Evolutionary conservation across 2,329 filamentous ascomycete genomes (phyloP).

Genomic region (Phaeomoniella chlamydospora): DNA sequence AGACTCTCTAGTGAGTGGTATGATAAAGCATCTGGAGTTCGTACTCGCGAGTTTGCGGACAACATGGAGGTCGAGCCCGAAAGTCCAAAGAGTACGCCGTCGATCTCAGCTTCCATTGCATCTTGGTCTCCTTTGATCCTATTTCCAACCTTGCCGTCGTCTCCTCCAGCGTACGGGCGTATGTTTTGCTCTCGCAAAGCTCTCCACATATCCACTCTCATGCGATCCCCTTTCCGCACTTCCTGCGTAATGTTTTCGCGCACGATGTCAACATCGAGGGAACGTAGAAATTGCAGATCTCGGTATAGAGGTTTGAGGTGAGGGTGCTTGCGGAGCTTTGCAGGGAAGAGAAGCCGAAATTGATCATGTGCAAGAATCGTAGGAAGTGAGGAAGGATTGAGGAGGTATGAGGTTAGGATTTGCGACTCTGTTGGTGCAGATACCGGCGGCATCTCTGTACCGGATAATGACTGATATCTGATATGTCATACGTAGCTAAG

Average conservation of each 20-base stretch:
- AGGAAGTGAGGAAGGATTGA: slow-evolving; percentile 60
- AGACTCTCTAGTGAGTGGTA: slow-evolving; percentile 50
- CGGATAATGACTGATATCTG: no score
- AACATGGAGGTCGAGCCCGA: not conserved
- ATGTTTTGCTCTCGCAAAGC: slow-evolving; percentile 5
- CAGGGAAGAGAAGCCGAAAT: slow-evolving; percentile 66
- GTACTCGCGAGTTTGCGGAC: not conserved
- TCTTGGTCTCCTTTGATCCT: slow-evolving; percentile 22
- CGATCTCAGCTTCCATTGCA: not conserved
- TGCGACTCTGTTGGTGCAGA: slow-evolving; percentile 56
- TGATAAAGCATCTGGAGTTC: not conserved
- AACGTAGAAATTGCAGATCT: slow-evolving; percentile 62
- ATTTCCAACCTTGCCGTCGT: slow-evolving; percentile 17
- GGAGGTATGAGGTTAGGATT: slow-evolving; percentile 64
- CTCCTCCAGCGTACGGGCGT: slow-evolving; percentile 16
- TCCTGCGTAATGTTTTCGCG: slow-evolving; percentile 52
- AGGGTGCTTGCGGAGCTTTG: slow-evolving; percentile 47
- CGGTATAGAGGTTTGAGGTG: slow-evolving; percentile 60
- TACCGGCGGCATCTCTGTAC: slow-evolving; percentile 1
- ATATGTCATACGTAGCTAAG: no score
- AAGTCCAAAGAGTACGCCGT: not conserved
- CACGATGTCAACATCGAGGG: slow-evolving; percentile 53
- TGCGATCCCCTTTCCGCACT: slow-evolving; percentile 23
- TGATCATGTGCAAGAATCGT: slow-evolving; percentile 58
- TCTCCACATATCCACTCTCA: not conserved